Evolutionary conservation across 2,329 filamentous ascomycete genomes (phyloP).

Genomic region (Alternaria triticimaculans): DNA sequence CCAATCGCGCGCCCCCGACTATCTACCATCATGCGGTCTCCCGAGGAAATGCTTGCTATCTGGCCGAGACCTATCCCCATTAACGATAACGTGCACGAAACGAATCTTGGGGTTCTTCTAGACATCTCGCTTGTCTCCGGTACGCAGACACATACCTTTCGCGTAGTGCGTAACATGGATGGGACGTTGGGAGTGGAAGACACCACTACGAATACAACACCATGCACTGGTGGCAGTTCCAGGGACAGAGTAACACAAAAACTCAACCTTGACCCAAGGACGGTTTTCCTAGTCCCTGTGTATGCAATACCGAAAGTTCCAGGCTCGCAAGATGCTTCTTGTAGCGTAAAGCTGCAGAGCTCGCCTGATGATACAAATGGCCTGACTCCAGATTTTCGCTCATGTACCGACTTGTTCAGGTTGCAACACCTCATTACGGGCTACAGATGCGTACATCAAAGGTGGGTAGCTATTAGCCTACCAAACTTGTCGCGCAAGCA

Average conservation of each 20-base stretch:
- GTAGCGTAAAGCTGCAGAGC: not conserved
- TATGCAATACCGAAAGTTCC: not conserved
- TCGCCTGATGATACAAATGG: not conserved
- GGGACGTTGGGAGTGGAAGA: not conserved
- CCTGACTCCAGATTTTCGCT: not conserved
- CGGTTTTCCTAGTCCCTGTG: not conserved
- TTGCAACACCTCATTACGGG: not conserved
- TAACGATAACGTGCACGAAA: not conserved
- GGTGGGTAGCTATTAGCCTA: not conserved
- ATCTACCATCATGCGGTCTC: not conserved
- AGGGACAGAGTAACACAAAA: not conserved
- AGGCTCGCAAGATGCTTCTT: not conserved
- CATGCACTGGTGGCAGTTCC: not conserved
- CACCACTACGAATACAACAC: not conserved
- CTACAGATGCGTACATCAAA: not conserved
- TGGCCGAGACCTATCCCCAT: not conserved
- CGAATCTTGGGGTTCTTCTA: not conserved
- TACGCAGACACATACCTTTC: not conserved
- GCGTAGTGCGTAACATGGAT: not conserved
- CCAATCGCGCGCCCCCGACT: not conserved
- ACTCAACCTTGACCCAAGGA: not conserved
- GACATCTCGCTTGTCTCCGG: not conserved
- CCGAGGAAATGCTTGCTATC: not conserved
- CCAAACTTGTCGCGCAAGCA: not conserved
- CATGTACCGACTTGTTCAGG: not conserved